Evolutionary conservation across 2,329 filamentous ascomycete species (phyloP).

Genomic region (Penicillium sp.): DNA sequence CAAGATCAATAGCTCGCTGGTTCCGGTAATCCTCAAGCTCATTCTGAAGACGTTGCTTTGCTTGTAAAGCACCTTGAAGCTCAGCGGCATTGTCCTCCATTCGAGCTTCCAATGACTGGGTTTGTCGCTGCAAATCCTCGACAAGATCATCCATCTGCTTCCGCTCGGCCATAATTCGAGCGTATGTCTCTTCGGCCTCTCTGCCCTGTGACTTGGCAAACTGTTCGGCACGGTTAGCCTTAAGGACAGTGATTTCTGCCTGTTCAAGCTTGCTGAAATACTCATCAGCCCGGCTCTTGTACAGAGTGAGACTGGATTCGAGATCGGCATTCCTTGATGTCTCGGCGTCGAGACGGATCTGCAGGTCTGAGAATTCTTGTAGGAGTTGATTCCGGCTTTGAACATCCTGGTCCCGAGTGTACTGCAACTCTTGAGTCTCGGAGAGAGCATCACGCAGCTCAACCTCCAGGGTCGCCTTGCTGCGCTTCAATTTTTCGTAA

Average conservation of each 20-base stretch:
- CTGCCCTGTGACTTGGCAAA: slow-evolving; percentile 87
- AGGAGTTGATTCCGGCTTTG: slow-evolving; percentile 85
- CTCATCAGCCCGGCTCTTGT: slow-evolving; percentile 89
- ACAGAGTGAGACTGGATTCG: slow-evolving; percentile 77
- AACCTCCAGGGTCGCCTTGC: slow-evolving; percentile 76
- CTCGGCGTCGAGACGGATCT: slow-evolving; percentile 89
- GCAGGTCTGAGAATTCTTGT: slow-evolving; percentile 88
- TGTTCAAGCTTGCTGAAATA: slow-evolving; percentile 98
- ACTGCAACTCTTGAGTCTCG: slow-evolving; percentile 77
- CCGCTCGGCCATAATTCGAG: slow-evolving; percentile 85
- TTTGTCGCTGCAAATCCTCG: slow-evolving; percentile 86
- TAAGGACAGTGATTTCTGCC: slow-evolving; percentile 91
- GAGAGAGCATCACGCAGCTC: slow-evolving; percentile 81
- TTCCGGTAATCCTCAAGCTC: slow-evolving; percentile 97
- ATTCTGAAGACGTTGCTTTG: slow-evolving; percentile 92
- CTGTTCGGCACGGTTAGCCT: slow-evolving; percentile 86
- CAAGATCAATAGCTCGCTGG: slow-evolving; percentile 91
- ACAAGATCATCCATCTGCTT: slow-evolving; percentile 85
- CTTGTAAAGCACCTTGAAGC: slow-evolving; percentile 77
- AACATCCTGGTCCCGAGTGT: slow-evolving; percentile 80
- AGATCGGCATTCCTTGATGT: slow-evolving; percentile 82
- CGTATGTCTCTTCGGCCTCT: slow-evolving; percentile 89
- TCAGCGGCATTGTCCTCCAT: slow-evolving; percentile 91
- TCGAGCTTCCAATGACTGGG: slow-evolving; percentile 85
- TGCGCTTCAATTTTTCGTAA: slow-evolving; percentile 82